These are phyloP conservation scores for Clonostachys solani DNA, from an alignment of 2,329 filamentous ascomycete genomes.

Conservation along the genomic window DNA sequence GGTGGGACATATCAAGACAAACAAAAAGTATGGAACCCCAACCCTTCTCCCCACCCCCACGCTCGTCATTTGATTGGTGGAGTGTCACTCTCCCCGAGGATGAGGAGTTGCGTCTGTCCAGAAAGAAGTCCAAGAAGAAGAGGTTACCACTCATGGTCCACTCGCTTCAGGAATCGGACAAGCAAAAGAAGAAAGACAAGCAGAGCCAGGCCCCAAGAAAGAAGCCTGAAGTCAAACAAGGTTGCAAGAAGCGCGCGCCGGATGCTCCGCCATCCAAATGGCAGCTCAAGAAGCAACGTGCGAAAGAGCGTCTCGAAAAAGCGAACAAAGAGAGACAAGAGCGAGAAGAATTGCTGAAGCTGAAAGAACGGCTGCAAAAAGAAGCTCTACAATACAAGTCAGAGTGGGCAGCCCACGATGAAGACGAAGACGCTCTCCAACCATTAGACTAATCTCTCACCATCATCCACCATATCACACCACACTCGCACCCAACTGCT, in stretches of 20 bases:
- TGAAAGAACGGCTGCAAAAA: not conserved
- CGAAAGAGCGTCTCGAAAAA: not conserved
- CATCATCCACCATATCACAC: not conserved
- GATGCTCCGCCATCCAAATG: not conserved
- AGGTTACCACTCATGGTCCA: conserved; percentile 10
- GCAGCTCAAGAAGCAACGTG: not conserved
- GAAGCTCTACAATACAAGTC: conserved; percentile 1
- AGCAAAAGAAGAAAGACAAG: conserved; percentile 6
- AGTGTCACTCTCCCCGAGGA: conserved; percentile 1
- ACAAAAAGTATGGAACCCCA: conserved; percentile 74
- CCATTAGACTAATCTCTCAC: not conserved
- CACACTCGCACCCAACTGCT: not conserved
- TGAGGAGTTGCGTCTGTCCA: conserved; percentile 3
- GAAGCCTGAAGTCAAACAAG: conserved; percentile 7
- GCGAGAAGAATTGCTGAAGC: not conserved
- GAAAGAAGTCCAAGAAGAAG: conserved; percentile 3
- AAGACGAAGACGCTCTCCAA: not conserved
- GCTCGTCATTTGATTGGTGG: conserved; percentile 27
- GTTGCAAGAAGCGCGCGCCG: not conserved
- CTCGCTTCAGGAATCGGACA: conserved; percentile 14
- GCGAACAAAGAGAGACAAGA: not conserved
- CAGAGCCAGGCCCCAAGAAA: conserved; percentile 7
- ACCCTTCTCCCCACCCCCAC: conserved; percentile 6
- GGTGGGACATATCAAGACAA: conserved; percentile 97
- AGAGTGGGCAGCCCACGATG: conserved; percentile 4